Percentiles rank a stretch among this genome's conserved stretches.
Conservation (phyloP, 2,329 filamentous ascomycete genomes). For the Fusarium longipes region DNA sequence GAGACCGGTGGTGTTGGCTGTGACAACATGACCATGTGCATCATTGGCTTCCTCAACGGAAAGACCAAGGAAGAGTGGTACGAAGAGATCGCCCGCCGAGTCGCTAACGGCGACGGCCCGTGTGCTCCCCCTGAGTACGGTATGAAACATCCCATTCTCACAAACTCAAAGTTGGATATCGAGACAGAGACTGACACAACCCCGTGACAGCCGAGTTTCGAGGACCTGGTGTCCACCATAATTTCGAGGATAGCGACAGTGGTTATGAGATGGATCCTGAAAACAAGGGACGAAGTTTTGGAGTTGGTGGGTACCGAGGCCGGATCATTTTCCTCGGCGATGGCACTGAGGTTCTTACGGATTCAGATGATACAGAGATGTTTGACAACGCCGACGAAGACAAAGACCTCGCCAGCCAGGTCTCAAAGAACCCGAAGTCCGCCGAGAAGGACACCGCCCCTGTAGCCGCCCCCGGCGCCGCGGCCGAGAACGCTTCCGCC, state of each 20-base stretch:
- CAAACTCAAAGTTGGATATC: not conserved
- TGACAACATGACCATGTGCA: slow-evolving; percentile 99
- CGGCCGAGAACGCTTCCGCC: slow-evolving; percentile 38
- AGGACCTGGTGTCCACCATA: slow-evolving; percentile 83
- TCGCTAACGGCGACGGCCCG: slow-evolving; percentile 95
- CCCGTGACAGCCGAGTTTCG: slow-evolving; percentile 78
- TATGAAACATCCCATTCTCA: slow-evolving; percentile 71
- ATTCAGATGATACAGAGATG: slow-evolving; percentile 91
- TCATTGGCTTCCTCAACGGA: slow-evolving; percentile 89
- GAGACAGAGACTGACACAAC: slow-evolving; percentile 31
- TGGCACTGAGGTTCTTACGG: slow-evolving; percentile 90
- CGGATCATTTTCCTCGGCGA: slow-evolving; percentile 95
- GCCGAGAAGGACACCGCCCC: slow-evolving; percentile 43
- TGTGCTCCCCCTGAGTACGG: slow-evolving; percentile 99
- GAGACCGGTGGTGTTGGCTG: slow-evolving; percentile 98
- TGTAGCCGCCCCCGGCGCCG: slow-evolving; percentile 37
- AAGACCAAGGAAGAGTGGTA: slow-evolving; percentile 99
- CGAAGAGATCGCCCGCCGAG: slow-evolving; percentile 90
- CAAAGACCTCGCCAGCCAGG: slow-evolving; percentile 86
- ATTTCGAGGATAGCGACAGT: slow-evolving; percentile 82
- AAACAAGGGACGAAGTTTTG: slow-evolving; percentile 70
- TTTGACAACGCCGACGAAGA: slow-evolving; percentile 89
- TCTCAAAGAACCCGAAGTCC: slow-evolving; percentile 67
- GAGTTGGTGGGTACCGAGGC: slow-evolving; percentile 77
- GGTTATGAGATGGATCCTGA: slow-evolving; percentile 81